Conservation (phyloP, 257 asterid species). For the Solanum etuberosum region DNA sequence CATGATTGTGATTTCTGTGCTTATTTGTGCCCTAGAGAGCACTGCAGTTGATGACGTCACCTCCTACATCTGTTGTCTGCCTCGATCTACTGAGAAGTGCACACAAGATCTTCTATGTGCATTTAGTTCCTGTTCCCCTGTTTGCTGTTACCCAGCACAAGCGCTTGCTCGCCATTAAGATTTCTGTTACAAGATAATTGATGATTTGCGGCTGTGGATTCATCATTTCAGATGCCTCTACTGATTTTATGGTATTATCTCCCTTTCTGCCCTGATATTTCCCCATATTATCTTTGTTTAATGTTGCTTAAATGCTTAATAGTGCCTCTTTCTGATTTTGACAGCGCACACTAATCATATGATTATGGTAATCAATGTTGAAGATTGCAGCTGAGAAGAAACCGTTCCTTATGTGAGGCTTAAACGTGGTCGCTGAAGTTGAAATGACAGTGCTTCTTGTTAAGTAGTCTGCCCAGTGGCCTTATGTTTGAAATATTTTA, state of each 20-base stretch:
- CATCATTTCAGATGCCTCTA: background rate
- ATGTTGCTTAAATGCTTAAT: too few relatives aligned
- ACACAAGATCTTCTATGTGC: background rate
- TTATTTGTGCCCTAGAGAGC: background rate
- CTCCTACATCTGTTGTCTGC: background rate
- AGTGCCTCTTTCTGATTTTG: background rate
- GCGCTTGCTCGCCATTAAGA: background rate
- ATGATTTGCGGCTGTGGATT: slow-evolving; percentile 1
- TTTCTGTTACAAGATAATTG: background rate
- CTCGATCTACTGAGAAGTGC: background rate
- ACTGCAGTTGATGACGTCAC: background rate
- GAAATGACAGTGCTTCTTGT: background rate
- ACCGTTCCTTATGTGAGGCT: background rate
- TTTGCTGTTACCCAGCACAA: background rate
- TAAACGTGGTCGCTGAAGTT: background rate
- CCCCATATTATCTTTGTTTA: background rate
- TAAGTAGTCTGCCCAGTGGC: background rate
- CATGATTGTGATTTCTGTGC: background rate
- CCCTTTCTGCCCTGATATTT: background rate
- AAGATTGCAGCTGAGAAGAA: background rate
- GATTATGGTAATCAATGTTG: background rate
- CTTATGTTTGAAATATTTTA: background rate
- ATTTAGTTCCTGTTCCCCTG: background rate
- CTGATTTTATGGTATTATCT: background rate
- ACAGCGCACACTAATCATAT: background rate